Evolutionary conservation across 225 moss, liverwort and hornwort species (phyloP).

Genomic region (Sphagnum tenellum): DNA sequence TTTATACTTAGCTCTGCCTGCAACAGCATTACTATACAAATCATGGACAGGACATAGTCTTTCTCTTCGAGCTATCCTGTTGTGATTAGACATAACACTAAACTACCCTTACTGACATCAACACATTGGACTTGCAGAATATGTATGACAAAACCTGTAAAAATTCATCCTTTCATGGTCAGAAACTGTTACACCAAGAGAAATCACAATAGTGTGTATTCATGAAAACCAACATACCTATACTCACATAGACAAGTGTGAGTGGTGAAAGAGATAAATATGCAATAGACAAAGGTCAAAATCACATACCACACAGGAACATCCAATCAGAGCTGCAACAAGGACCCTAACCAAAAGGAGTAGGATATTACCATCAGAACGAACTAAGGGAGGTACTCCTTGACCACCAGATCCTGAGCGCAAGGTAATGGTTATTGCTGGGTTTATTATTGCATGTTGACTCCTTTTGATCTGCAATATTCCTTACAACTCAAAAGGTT

Average conservation of each 20-base stretch:
- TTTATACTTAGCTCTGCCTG: conserved; percentile 80
- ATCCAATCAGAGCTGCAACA: neutral
- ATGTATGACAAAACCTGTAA: too few species aligned
- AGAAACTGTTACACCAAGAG: too few species aligned
- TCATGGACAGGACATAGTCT: too few species aligned
- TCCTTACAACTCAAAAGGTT: neutral
- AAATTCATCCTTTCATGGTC: too few species aligned
- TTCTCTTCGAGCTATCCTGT: too few species aligned
- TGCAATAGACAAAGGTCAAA: too few species aligned
- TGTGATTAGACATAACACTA: too few species aligned
- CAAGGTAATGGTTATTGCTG: conserved; percentile 74
- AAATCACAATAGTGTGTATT: too few species aligned
- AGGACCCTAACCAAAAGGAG: neutral
- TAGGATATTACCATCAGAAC: conserved; percentile 53
- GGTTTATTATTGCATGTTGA: conserved; percentile 88
- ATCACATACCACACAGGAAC: neutral
- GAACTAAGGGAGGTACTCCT: conserved; percentile 84
- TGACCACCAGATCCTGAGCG: conserved; percentile 76
- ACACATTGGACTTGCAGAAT: too few species aligned
- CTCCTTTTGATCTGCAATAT: conserved; percentile 70
- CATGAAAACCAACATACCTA: neutral
- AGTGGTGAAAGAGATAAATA: too few species aligned
- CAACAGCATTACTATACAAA: conserved; percentile 2
- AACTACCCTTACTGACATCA: too few species aligned
- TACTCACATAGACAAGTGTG: neutral